Evolutionary conservation across 441 rosid genomes (phyloP), one percentile per base, ranked within the genome.

Genomic region (Gossypium gossypioides): DNA sequence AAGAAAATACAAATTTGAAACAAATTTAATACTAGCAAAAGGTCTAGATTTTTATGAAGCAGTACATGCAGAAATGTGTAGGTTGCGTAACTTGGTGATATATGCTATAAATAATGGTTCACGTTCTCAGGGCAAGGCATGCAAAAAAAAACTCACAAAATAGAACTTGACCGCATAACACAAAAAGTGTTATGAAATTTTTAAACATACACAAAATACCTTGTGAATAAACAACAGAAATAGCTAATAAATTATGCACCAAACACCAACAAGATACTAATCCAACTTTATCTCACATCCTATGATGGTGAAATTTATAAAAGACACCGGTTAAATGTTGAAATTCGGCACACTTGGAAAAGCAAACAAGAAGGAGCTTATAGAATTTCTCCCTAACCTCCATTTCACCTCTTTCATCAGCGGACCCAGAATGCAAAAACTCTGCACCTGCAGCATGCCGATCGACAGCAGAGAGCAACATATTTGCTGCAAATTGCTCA

Each of bases 401-500:
- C 73, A 81, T 85, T 83, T 82, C 89, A 15, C 75, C 74, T 81
- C 74, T 83, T 81, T 85, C 88, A 52, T 83, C 87, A 65, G 29
- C 57, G 25, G 78, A 68, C 46, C 81, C 90, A 65, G 85, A 73
- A 71, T 84, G 93, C 62, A 84, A 78, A 68, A 71, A 66, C 74
- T 83, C 82, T 40, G 73, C 18, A 42, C 78, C 82, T 61, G 92
- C 75, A 73, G 76, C 69, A 73, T 61, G 84, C 75, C 82, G 87
- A 77, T 88, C 82, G 69, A 93, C 93, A 55, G 91, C 96, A 34
- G 85, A 85, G 69, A 90, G 77, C 74, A 96, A 71, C 97, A 85
- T 88, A 75, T 82, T 82, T 77, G 87, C 90, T 62, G 98, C 98
- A 86, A 86, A 96, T 75, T 90, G 86, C 87, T 96, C 97, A 79